Evolutionary conservation across 371 early-diverging fungal species (phyloP).

Genomic region (Phascolomyces articulosus): DNA sequence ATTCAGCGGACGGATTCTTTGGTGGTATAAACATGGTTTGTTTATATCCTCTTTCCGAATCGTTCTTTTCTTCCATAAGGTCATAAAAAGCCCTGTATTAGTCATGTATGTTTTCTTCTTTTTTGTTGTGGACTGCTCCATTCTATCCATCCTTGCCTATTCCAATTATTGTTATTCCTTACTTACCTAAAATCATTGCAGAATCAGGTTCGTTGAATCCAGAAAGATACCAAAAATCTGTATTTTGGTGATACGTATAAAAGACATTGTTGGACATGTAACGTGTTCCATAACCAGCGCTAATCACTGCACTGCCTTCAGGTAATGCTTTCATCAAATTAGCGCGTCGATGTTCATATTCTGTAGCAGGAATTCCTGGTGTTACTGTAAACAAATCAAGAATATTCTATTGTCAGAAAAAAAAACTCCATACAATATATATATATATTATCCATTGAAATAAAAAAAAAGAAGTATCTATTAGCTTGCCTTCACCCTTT

Average conservation of each 20-base stretch:
- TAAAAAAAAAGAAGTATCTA: not conserved
- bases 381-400: slow-evolving; percentile 58
- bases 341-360: slow-evolving; percentile 79
- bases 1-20: slow-evolving; percentile 70
- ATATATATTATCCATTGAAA: not conserved
- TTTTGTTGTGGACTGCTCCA: not conserved
- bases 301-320: slow-evolving; percentile 69
- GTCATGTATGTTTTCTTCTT: not conserved
- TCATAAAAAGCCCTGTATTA: too few species aligned
- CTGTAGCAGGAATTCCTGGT: slow-evolving; percentile 72
- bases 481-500: slow-evolving; percentile 64
- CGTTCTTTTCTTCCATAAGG: slow-evolving; percentile 53
- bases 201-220: slow-evolving; percentile 94
- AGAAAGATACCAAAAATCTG: slow-evolving; percentile 85
- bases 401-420: too few species aligned
- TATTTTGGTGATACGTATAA: slow-evolving; percentile 94
- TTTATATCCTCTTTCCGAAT: slow-evolving; percentile 70
- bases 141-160: too few species aligned
- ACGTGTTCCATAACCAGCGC: slow-evolving; percentile 78
- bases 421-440: too few species aligned
- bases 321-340: slow-evolving; percentile 65
- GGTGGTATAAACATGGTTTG: slow-evolving; percentile 88
- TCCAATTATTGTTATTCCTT: not conserved
- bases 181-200: slow-evolving; percentile 72
- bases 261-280: slow-evolving; percentile 93